Conservation (phyloP, 257 asterid genomes). For the Ligustrum vulgare region DNA sequence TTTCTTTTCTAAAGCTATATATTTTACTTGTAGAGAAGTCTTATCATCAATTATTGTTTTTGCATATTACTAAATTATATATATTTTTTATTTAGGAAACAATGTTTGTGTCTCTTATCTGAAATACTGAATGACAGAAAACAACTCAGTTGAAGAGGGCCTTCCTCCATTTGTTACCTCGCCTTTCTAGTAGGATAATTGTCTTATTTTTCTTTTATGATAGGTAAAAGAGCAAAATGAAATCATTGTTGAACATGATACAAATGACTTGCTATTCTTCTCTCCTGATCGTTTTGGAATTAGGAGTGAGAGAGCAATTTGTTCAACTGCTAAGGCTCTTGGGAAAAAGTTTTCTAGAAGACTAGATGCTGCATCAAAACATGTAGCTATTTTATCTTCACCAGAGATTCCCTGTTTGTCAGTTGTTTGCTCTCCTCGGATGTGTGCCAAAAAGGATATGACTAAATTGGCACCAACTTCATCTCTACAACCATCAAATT, state of each 20-base stretch:
- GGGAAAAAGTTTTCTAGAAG: constrained; percentile 43
- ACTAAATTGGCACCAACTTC: constrained; percentile 37
- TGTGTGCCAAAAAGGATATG: constrained; percentile 49
- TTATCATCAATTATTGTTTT: background rate
- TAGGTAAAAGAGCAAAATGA: constrained; percentile 57
- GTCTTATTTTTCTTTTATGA: constrained; percentile 13
- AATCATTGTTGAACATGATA: constrained; percentile 54
- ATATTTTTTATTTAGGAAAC: background rate
- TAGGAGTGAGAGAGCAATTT: constrained; percentile 40
- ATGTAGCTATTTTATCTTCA: constrained; percentile 46
- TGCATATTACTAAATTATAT: background rate
- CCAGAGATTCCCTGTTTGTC: constrained; percentile 52
- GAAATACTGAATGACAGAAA: background rate
- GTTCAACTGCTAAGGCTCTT: constrained; percentile 40
- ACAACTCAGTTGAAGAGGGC: background rate
- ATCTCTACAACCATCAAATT: constrained; percentile 48
- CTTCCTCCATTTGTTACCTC: background rate
- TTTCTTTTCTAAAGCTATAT: background rate
- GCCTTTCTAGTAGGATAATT: constrained; percentile 7
- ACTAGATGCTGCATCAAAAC: constrained; percentile 45
- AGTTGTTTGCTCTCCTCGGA: constrained; percentile 66
- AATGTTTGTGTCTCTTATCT: background rate
- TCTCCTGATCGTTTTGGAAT: constrained; percentile 66
- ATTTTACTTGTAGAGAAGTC: background rate
- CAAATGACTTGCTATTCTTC: constrained; percentile 44